Evolutionary conservation across 345 rosid genomes (phyloP), one percentile per base, ranked within the genome.

Genomic region (Hibiscus trionum): DNA sequence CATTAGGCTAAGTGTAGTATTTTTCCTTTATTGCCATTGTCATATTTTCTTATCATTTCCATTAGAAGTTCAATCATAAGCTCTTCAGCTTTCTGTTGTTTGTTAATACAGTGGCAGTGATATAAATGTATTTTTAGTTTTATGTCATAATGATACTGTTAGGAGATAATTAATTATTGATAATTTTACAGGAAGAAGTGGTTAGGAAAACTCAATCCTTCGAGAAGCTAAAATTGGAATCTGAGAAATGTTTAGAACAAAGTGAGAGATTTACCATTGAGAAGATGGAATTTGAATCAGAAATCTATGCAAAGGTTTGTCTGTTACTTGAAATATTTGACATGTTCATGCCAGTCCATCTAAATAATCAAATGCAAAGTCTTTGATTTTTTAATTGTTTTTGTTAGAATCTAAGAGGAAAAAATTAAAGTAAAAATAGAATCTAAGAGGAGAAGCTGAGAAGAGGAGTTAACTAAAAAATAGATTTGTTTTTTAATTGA

Each of bases 181-280:
- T 56, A 42, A 15, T 42, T 73, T 4, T 58, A 12, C 66, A 88
- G 90, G 93, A 86, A 75, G 88, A 90, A 86, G 91, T 86, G 56
- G 88, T 88, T 68, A 80, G 75, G 44, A 87, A 91, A 81, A 87
- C 88, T 19, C 84, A 77, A 70, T 88, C 91, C 1, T 84, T 73
- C 42, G 92, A 88, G 75, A 84, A 80, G 81, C 68, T 94, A 75
- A 88, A 84, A 79, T 77, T 46, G 57, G 96, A 94, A 80, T 93
- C 96, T 0, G 96, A 94, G 84, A 94, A 85, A 77, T 94, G 96
- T 66, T 72, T 91, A 69, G 82, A 78, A 0, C 97, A 93, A 80
- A 83, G 93, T 60, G 90, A 88, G 79, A 87, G 70, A 69, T 76
- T 84, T 75, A 72, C 77, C 75, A 77, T 67, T 14, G 93, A 88